Evolutionary conservation across 768 basidiomycete species (phyloP).

Genomic region (Clitopilus passeckerianus): DNA sequence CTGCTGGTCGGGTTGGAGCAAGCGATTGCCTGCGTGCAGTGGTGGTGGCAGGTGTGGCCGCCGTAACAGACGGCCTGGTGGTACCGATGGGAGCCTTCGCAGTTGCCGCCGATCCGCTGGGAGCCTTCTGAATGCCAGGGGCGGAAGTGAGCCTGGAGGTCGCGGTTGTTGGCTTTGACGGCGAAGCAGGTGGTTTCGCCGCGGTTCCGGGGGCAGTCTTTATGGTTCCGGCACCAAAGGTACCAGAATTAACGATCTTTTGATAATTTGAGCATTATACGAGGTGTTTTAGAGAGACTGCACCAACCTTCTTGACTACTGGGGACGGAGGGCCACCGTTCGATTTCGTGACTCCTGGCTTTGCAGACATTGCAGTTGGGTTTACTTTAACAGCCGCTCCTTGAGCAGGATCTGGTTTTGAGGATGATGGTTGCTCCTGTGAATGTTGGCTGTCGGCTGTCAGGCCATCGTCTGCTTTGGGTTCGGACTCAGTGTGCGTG

Average conservation of each 20-base stretch:
- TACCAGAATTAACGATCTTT: constrained; percentile 62
- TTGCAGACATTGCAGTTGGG: constrained; percentile 29
- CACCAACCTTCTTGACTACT: constrained; percentile 62
- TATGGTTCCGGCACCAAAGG: constrained; percentile 54
- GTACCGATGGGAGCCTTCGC: constrained; percentile 1
- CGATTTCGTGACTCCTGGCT: constrained; percentile 38
- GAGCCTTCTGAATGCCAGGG: constrained; percentile 16
- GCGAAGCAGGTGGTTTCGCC: constrained; percentile 5
- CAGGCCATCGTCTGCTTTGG: constrained; percentile 5
- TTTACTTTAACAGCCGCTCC: constrained; percentile 27
- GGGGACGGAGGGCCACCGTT: constrained; percentile 46
- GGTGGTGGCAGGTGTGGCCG: constrained; percentile 1
- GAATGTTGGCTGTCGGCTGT: constrained; percentile 11
- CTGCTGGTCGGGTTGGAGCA: constrained; percentile 1
- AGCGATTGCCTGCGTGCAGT: neutral
- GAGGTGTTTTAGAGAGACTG: neutral
- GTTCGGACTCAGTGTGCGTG: constrained; percentile 5
- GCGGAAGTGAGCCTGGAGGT: constrained; percentile 4
- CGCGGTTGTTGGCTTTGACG: constrained; percentile 29
- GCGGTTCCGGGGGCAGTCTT: constrained; percentile 43
- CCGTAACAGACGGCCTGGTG: neutral
- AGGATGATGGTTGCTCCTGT: neutral
- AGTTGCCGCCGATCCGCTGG: neutral
- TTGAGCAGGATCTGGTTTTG: constrained; percentile 19
- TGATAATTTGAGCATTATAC: constrained; percentile 3